Base-by-base conservation (phyloP, 1,284 basidiomycete genomes). In the Pseudozyma flocculosa region DNA sequence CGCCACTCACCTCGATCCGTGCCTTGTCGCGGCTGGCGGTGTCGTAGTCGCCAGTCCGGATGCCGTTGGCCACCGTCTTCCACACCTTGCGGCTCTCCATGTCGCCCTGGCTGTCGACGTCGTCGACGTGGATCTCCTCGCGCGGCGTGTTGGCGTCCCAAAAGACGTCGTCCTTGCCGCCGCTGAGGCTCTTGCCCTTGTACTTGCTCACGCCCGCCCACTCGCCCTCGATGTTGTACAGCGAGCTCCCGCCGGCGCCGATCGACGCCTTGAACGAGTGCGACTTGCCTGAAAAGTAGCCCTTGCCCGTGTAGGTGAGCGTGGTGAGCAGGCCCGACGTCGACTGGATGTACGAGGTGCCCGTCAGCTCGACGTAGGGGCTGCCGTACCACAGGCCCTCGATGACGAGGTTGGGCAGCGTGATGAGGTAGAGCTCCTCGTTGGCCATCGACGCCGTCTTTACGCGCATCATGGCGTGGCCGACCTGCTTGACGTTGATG, bases 401-500 rank as follows among this genome's bases (percentile, higher is more conserved):
- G 49, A 80, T 81, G 29, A 63, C 51, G 40, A 74, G 38, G 45
- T 60, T 64, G 34, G 83, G 94, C 32, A 98, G 84, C 4, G 93
- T 96, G 78, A 98, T 89, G 49, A 97, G 82, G 81, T 90, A 97
- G 58, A 87, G 83, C 54, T 75, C 72, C 58, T 73, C 71, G 37
- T 51, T 50, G 75, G 90, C 88, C 57, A 82, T 81, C 30, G 72
- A 75, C 2, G 85, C 86, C 4, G 85, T 82, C 50, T 83, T 80
- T 51, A 95, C 83, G 14, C 85, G 88, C 39, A 98, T 82, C 26
- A 89, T 80, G 7, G 93, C 93, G 73, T 98, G 94, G 7, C 94
- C 94, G 62, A 96, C 88, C 80, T 98, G 94, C 80, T 90, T 92
- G 48, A 98, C 94, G 80, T 86, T 79, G 50, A 97, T 96, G 59